These are phyloP conservation scores for apple (Malus domestica) DNA, from an alignment of 306 rosid genomes.

Conservation along the genomic window DNA sequence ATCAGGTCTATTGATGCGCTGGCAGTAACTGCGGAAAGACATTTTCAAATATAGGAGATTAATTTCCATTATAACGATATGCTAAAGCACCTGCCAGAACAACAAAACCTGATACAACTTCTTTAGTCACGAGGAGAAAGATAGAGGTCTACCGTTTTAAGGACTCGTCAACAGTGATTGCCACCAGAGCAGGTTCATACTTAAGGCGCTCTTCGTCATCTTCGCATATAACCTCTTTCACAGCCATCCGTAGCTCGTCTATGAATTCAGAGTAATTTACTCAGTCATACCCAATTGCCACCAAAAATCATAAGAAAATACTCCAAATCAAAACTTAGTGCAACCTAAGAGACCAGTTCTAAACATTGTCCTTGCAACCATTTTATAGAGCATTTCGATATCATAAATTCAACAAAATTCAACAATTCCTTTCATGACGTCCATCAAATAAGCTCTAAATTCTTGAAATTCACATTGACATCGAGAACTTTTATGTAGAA, in stretches of 20 bases:
- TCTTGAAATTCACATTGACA: background rate
- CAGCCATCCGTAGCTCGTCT: constrained; percentile 92
- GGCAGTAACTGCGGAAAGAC: constrained; percentile 63
- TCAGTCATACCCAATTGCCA: background rate
- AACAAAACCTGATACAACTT: constrained; percentile 14
- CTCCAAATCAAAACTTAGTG: background rate
- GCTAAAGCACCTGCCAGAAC: background rate
- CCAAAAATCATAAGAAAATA: background rate
- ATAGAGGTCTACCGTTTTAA: constrained; percentile 48
- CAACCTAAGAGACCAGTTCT: background rate
- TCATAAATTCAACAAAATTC: background rate
- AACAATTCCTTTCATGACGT: background rate
- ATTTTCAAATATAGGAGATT: constrained; percentile 4
- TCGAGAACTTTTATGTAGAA: background rate
- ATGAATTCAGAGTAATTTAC: constrained; percentile 4
- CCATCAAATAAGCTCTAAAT: background rate
- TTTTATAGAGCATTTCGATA: background rate
- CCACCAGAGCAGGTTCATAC: constrained; percentile 75
- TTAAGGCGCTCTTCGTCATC: constrained; percentile 45
- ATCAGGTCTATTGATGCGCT: constrained; percentile 64
- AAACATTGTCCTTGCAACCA: background rate
- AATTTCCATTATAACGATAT: background rate
- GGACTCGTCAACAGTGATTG: constrained; percentile 83
- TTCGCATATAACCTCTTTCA: constrained; percentile 77
- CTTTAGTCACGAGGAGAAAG: background rate